Conservation (phyloP, 2,329 filamentous ascomycete species). For the Cladosporium colombiae region DNA sequence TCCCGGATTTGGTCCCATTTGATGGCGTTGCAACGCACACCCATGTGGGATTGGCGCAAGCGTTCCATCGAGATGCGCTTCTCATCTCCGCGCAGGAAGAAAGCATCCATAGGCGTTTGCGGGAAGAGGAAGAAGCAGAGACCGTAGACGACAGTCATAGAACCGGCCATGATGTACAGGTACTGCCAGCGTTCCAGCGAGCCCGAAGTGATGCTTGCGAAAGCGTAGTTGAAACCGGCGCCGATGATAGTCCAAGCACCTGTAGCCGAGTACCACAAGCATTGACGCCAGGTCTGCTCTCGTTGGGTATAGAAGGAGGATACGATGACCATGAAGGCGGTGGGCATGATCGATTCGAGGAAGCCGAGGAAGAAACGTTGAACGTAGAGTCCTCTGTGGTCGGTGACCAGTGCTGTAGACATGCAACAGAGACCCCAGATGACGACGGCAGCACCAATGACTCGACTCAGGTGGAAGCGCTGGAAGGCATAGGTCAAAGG, state of each 20-base stretch:
- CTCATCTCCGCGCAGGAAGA: constrained; percentile 52
- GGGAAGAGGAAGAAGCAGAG: constrained; percentile 60
- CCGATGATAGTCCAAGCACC: constrained; percentile 43
- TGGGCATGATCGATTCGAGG: constrained; percentile 58
- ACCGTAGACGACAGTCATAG: constrained; percentile 60
- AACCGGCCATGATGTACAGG: constrained; percentile 48
- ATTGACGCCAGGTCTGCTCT: constrained; percentile 40
- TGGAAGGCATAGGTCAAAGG: constrained; percentile 72
- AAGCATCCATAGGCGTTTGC: constrained; percentile 57
- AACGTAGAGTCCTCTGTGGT: constrained; percentile 43
- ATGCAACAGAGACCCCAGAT: constrained; percentile 69
- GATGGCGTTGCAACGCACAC: constrained; percentile 57
- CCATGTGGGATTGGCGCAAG: constrained; percentile 58
- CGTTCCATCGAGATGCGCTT: constrained; percentile 55
- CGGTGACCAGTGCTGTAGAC: constrained; percentile 44
- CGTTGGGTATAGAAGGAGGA: constrained; percentile 43
- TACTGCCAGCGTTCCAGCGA: constrained; percentile 20
- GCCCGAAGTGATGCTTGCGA: constrained; percentile 48
- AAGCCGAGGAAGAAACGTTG: constrained; percentile 60
- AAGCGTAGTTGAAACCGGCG: constrained; percentile 50
- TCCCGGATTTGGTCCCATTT: constrained; percentile 58
- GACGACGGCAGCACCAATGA: constrained; percentile 64
- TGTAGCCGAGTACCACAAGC: constrained; percentile 33
- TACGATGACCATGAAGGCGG: constrained; percentile 59
- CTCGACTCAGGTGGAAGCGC: constrained; percentile 64